Evolutionary conservation across 176 grass and related monocot genomes (phyloP).

Genomic region (Musa troglodytarum): DNA sequence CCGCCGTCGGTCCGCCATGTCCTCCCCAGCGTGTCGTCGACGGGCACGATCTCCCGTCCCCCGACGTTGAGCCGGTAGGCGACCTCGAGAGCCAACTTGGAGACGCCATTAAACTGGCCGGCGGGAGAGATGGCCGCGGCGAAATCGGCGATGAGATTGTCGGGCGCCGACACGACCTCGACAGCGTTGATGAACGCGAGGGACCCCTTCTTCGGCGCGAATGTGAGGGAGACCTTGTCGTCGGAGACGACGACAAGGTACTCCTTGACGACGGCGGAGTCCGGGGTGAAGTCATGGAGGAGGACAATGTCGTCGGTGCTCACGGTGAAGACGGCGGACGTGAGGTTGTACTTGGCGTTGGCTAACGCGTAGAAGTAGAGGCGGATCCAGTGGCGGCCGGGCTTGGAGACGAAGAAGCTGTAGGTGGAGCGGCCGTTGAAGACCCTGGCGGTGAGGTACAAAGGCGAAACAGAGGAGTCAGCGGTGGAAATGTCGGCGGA

Average conservation of each 20-base stretch:
- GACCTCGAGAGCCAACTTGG: slow-evolving; percentile 63
- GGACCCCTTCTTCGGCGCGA: slow-evolving; percentile 61
- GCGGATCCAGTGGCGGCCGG: slow-evolving; percentile 78
- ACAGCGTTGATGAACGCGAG: slow-evolving; percentile 86
- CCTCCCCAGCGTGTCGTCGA: slow-evolving; percentile 66
- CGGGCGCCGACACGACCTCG: slow-evolving; percentile 61
- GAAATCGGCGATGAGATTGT: slow-evolving; percentile 55
- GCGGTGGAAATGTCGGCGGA: slow-evolving; percentile 32
- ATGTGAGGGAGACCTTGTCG: slow-evolving; percentile 56
- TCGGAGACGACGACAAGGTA: slow-evolving; percentile 44
- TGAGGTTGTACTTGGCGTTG: slow-evolving; percentile 59
- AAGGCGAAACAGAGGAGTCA: slow-evolving; percentile 27
- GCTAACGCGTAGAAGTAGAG: slow-evolving; percentile 73
- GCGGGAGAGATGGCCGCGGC: slow-evolving; percentile 29
- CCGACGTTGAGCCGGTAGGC: slow-evolving; percentile 76
- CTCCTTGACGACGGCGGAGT: slow-evolving; percentile 55
- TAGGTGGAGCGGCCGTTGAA: slow-evolving; percentile 78
- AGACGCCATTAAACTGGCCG: slow-evolving; percentile 40
- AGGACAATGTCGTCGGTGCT: slow-evolving; percentile 62
- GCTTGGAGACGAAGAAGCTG: slow-evolving; percentile 67
- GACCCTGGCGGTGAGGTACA: slow-evolving; percentile 56
- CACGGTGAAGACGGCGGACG: slow-evolving; percentile 62
- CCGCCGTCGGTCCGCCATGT: slow-evolving; percentile 53
- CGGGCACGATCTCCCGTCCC: slow-evolving; percentile 38
- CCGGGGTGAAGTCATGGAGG: slow-evolving; percentile 79